These are phyloP conservation scores for Cephalotrichum gorgonifer DNA, from an alignment of 2,329 filamentous ascomycete genomes.

Conservation along the genomic window DNA sequence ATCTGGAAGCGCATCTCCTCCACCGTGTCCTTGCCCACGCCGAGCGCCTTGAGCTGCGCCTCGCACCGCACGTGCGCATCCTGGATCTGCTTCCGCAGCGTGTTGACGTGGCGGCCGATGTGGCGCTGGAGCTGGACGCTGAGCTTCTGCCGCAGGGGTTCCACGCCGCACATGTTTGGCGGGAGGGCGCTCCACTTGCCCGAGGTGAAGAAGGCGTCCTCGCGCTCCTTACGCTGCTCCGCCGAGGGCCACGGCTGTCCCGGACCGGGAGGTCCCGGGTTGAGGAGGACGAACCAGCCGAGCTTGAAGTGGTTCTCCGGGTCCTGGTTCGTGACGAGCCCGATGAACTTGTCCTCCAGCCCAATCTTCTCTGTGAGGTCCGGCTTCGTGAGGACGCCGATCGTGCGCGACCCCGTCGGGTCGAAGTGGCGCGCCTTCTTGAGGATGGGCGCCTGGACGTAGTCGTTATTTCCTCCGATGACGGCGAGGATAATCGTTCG, in stretches of 20 bases:
- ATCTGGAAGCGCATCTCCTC: slow-evolving; percentile 44
- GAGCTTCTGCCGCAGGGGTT: slow-evolving; percentile 34
- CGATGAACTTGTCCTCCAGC: slow-evolving; percentile 42
- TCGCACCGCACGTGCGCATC: slow-evolving; percentile 38
- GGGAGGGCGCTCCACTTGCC: slow-evolving; percentile 39
- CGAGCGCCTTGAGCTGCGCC: slow-evolving; percentile 36
- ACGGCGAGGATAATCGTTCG: slow-evolving; percentile 46
- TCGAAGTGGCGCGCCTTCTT: slow-evolving; percentile 40
- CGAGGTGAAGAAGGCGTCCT: slow-evolving; percentile 36
- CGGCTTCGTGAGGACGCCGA: slow-evolving; percentile 42
- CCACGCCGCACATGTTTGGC: slow-evolving; percentile 34
- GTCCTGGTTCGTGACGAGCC: slow-evolving; percentile 40
- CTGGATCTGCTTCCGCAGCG: slow-evolving; percentile 38
- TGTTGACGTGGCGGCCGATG: slow-evolving; percentile 40
- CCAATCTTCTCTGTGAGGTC: slow-evolving; percentile 42
- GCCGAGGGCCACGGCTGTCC: slow-evolving; percentile 32
- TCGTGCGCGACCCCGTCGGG: slow-evolving; percentile 35
- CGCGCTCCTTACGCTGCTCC: slow-evolving; percentile 28
- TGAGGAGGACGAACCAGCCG: slow-evolving; percentile 41
- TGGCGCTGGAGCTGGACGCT: slow-evolving; percentile 39
- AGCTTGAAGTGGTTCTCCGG: slow-evolving; percentile 38
- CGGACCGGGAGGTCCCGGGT: slow-evolving; percentile 31
- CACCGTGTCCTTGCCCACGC: slow-evolving; percentile 38
- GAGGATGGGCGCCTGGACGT: slow-evolving; percentile 40
- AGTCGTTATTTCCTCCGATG: slow-evolving; percentile 44